A percentile compares a stretch with the other conserved stretches of the same genome.
phyloP scores from a whole-genome alignment of 345 rosid genomes.

The Populus davidiana region DNA sequence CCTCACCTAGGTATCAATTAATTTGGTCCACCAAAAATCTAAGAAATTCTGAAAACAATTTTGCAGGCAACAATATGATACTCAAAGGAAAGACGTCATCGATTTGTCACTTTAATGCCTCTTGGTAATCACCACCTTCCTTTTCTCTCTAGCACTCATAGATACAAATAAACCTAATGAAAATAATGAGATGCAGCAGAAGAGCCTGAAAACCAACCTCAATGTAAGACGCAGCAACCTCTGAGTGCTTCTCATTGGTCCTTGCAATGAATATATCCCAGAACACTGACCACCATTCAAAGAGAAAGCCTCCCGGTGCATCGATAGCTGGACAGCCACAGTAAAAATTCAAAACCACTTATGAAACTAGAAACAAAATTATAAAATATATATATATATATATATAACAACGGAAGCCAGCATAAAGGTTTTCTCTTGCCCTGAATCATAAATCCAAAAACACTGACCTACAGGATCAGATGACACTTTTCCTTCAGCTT shows the following conservation, averaged over 20 bases:
- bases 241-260: conserved; percentile 97
- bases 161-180: neutral
- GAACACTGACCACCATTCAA: conserved; percentile 99
- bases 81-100: neutral
- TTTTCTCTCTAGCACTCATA: neutral
- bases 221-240: conserved; percentile 95
- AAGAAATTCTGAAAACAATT: neutral
- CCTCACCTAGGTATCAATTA: neutral
- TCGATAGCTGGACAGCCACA: conserved; percentile 69
- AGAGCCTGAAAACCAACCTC: conserved; percentile 51
- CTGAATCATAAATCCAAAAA: neutral
- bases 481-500: conserved; percentile 94
- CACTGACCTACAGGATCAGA: conserved; percentile 93
- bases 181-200: neutral
- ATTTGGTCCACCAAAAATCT: neutral
- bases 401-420: neutral
- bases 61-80: neutral
- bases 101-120: neutral
- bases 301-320: conserved; percentile 98
- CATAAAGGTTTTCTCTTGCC: neutral
- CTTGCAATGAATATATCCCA: conserved; percentile 99
- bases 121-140: neutral
- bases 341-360: conserved; percentile 12
- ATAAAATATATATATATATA: neutral
- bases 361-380: neutral